Conservation (phyloP, 331 rosid species). For the Dryas integrifolia region DNA sequence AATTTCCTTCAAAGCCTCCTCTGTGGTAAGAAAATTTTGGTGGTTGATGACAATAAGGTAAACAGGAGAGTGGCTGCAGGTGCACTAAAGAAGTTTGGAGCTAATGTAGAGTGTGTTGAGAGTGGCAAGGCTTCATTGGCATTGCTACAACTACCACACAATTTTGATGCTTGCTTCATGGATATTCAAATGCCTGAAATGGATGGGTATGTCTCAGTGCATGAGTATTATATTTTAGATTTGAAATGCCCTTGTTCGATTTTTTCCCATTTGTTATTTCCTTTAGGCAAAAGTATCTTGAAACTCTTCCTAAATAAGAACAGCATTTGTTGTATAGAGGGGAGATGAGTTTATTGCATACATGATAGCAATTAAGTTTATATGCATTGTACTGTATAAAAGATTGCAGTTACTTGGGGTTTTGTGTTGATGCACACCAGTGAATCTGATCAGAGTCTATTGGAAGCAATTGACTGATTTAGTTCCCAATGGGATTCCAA, state of each 20-base stretch:
- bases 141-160: conserved; percentile 77
- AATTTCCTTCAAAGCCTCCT: conserved; percentile 61
- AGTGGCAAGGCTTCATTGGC: conserved; percentile 87
- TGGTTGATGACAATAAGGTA: conserved; percentile 87
- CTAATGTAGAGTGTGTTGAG: conserved; percentile 74
- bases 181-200: conserved; percentile 99
- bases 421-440: no score
- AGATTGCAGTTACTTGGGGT: no score
- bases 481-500: not conserved
- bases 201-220: conserved; percentile 72
- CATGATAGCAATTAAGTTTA: no score
- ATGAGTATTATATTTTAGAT: not conserved
- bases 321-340: not conserved
- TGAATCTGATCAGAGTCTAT: not conserved
- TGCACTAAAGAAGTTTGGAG: conserved; percentile 84
- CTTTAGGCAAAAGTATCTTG: no score
- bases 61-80: conserved; percentile 97
- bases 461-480: no score
- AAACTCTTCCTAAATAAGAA: no score
- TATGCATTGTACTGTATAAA: no score
- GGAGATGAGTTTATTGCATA: no score
- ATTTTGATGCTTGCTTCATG: conserved; percentile 97
- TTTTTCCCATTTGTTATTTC: no score
- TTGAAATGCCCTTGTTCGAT: not conserved
- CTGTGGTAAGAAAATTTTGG: conserved; percentile 74